Evolutionary conservation across 495 filamentous ascomycete genomes (phyloP).

Genomic region (Xylaria nigripes): DNA sequence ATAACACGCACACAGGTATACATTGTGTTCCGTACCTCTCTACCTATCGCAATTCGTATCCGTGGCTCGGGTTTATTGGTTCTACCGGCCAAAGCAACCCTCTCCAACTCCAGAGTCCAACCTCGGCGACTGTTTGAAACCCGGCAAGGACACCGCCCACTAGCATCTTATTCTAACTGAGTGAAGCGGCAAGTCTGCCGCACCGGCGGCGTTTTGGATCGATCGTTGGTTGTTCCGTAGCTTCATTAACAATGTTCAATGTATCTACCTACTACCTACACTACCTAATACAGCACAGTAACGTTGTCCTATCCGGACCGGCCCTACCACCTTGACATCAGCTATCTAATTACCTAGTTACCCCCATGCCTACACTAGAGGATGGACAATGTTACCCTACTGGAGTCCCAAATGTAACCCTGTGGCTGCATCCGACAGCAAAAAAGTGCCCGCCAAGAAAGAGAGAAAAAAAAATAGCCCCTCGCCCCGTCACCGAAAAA

Average conservation of each 20-base stretch:
- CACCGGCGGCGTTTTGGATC: not conserved
- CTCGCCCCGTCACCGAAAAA: not conserved
- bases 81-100: slow-evolving; percentile 13
- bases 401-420: slow-evolving; percentile 23
- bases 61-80: slow-evolving; percentile 28
- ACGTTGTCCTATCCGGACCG: not conserved
- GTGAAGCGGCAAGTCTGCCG: slow-evolving; percentile 2
- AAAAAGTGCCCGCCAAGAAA: slow-evolving; percentile 6
- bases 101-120: slow-evolving; percentile 9
- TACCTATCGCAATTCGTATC: slow-evolving; percentile 7
- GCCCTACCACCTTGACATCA: not conserved
- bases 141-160: slow-evolving; percentile 9
- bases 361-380: not conserved
- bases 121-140: slow-evolving; percentile 14
- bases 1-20: not conserved
- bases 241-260: no score
- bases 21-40: no score
- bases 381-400: slow-evolving; percentile 22
- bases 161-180: slow-evolving; percentile 11
- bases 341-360: not conserved
- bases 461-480: not conserved
- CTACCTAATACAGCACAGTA: no score
- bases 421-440: slow-evolving; percentile 27
- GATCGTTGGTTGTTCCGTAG: not conserved
- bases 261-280: no score